Conservation (phyloP, 2,329 filamentous ascomycete genomes). For the Thermothelomyces thermophilus region DNA sequence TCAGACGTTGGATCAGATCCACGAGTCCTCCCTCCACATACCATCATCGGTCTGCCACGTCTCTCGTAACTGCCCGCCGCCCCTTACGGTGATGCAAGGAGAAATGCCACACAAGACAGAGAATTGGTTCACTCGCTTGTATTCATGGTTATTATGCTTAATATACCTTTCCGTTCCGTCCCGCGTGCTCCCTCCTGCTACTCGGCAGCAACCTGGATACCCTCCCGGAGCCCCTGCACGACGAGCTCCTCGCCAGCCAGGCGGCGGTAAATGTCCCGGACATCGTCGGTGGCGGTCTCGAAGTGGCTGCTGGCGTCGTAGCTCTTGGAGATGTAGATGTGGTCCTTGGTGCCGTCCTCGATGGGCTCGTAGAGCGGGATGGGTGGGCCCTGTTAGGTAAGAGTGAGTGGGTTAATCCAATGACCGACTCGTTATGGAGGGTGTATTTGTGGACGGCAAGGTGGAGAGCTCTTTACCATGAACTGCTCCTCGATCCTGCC, state of each 20-base stretch:
- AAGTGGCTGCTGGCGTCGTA: conserved; percentile 98
- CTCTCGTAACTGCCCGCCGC: too few species aligned
- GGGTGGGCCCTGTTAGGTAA: conserved; percentile 55
- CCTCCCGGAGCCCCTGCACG: conserved; percentile 80
- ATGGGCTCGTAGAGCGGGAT: conserved; percentile 92
- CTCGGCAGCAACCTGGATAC: conserved; percentile 65
- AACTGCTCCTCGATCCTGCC: conserved; percentile 96
- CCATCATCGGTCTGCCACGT: too few species aligned
- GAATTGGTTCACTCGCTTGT: background rate
- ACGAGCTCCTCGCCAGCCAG: conserved; percentile 78
- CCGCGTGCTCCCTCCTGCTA: conserved; percentile 31
- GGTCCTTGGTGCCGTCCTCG: conserved; percentile 74
- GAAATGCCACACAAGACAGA: too few species aligned
- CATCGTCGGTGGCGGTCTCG: conserved; percentile 85
- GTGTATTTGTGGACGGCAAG: background rate
- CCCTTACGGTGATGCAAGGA: background rate
- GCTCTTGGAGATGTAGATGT: conserved; percentile 96
- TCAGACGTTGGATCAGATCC: too few species aligned
- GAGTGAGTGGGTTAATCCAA: background rate
- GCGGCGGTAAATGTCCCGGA: conserved; percentile 85
- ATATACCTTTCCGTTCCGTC: background rate
- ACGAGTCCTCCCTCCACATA: too few species aligned
- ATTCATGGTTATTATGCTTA: conserved; percentile 3
- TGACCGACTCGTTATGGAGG: background rate
- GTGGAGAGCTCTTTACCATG: conserved; percentile 51